These are phyloP conservation scores for Ophiostoma tasmaniense DNA, from an alignment of 2,329 filamentous ascomycete species.

Conservation along the genomic window DNA sequence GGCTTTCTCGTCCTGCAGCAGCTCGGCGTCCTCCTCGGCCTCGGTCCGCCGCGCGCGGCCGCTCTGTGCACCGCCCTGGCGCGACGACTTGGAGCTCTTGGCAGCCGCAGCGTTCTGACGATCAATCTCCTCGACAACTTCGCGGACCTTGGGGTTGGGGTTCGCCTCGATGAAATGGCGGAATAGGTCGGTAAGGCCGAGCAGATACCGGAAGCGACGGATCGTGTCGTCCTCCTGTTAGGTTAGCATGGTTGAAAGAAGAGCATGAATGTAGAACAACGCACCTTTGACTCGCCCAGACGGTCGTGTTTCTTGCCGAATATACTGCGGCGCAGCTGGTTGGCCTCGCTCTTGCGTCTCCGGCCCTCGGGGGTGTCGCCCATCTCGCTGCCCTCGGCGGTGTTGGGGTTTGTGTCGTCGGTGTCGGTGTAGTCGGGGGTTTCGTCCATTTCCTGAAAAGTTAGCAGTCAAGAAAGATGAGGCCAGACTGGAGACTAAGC, in stretches of 20 bases:
- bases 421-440: constrained; percentile 60
- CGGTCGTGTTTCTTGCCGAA: constrained; percentile 92
- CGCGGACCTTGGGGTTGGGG: constrained; percentile 86
- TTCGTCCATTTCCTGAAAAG: constrained; percentile 50
- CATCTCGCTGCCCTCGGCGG: constrained; percentile 72
- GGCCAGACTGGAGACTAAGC: too few relatives aligned
- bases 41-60: constrained; percentile 82
- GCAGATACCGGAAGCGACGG: constrained; percentile 84
- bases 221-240: constrained; percentile 85
- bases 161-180: constrained; percentile 98
- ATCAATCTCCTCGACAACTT: constrained; percentile 91
- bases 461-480: neutral
- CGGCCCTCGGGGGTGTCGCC: constrained; percentile 75
- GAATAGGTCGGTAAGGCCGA: constrained; percentile 93
- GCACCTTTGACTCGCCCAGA: constrained; percentile 87
- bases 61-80: constrained; percentile 75
- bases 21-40: constrained; percentile 93
- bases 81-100: constrained; percentile 63
- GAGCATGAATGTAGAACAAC: neutral
- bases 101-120: constrained; percentile 73
- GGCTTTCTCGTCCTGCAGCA: constrained; percentile 76
- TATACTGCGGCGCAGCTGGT: constrained; percentile 82
- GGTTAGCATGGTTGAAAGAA: neutral
- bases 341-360: constrained; percentile 76
- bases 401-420: constrained; percentile 60